Base-by-base conservation (phyloP, 768 basidiomycete genomes). In the Russula vinacea region DNA sequence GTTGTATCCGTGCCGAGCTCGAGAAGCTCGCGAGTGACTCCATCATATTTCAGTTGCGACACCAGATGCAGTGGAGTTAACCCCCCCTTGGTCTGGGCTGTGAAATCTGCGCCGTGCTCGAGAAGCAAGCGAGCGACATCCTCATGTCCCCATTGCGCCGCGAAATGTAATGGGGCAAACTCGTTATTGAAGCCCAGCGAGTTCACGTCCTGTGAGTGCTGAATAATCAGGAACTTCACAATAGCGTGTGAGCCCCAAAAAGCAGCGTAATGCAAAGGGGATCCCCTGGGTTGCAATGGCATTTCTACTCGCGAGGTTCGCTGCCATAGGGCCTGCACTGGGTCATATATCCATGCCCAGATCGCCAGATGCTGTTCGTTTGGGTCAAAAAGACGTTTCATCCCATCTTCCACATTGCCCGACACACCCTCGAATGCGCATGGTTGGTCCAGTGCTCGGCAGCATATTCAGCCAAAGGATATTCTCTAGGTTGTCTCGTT, bases 401-500 rank as follows among this genome's bases (percentile, higher is more conserved):
- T 57, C 5, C 44, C 56, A n/a, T 33, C 56, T 33, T 57, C 35
- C 14, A 35, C 32, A 6, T 5, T 14, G 13, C 6, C 19, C 2
- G 56, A n/a, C 35, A 51, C 47, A 3, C 39, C 14, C 37, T 40
- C 47, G 37, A 39, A 40, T 2, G 47, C 3, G 49, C 58, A 40
- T 59, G 58, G 22, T 26, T 26, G 0, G 39, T 22, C 58, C 58
- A 59, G 49, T 59, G 22, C 45, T n/a, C 1, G 17, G 58, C 58
- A n/a, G 58, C 58, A 29, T 59, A 59, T 11, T 59, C 35, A 5
- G 5, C 14, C 17, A 59, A 22, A 17, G 58, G 49, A 19, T 40
- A 24, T 16, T 10, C 5, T 35, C 22, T n/a, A 58, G 24, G 16
- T 8, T 17, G 22, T 49, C 13, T 24, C 32, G 33, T 35, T 35